These are phyloP conservation scores for Eimeria sp. DNA, from an alignment of 169 alveolate genomes.

Conservation along the genomic window DNA sequence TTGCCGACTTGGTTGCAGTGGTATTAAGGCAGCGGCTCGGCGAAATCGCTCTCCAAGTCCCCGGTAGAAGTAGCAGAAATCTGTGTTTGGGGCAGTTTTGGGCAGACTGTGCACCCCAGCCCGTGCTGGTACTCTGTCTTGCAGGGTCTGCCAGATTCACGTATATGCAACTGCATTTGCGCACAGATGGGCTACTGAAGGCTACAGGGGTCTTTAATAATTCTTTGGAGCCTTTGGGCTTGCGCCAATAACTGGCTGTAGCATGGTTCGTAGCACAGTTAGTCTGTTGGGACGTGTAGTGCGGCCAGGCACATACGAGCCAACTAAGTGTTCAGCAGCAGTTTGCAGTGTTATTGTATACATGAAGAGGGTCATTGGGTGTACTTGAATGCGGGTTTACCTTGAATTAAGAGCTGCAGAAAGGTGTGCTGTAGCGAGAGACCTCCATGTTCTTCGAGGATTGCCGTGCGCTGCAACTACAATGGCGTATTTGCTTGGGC, in stretches of 20 bases:
- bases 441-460: background rate
- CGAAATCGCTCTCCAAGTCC: background rate
- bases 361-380: background rate
- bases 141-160: background rate
- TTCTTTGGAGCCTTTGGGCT: background rate
- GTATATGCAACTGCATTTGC: background rate
- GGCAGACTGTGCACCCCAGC: background rate
- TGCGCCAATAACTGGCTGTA: background rate
- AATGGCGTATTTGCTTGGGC: too few species aligned
- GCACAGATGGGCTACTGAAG: background rate
- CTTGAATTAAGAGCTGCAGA: background rate
- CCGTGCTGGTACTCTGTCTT: too few species aligned
- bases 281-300: background rate
- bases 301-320: background rate
- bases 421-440: background rate
- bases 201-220: background rate
- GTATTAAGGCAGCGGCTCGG: background rate
- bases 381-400: background rate
- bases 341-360: background rate
- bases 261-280: background rate
- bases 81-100: background rate
- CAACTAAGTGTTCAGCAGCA: background rate
- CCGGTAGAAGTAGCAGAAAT: background rate
- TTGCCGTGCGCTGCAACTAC: background rate
- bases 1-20: background rate